A percentile compares a stretch with the other conserved stretches of the same genome.
These are phyloP conservation scores for Mycosphaerella arachidis DNA, from an alignment of 2,329 filamentous ascomycete genomes.

Conservation along the genomic window DNA sequence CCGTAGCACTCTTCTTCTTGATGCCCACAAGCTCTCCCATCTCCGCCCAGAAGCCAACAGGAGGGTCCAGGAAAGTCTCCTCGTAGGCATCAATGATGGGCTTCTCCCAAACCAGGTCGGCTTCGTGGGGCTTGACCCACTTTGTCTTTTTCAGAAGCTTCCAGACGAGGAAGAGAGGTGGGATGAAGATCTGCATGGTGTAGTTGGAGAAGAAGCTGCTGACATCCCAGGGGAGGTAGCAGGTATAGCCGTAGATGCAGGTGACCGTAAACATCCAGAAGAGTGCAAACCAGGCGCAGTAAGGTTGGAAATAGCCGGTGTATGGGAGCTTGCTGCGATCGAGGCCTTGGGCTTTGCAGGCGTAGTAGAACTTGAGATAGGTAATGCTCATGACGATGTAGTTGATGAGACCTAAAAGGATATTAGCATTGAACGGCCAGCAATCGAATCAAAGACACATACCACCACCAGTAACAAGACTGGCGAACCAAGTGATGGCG, in stretches of 20 bases:
- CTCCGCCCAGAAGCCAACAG: constrained; percentile 55
- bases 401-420: constrained; percentile 49
- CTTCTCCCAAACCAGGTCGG: constrained; percentile 54
- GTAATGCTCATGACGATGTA: constrained; percentile 58
- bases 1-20: constrained; percentile 16
- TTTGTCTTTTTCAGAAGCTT: constrained; percentile 59
- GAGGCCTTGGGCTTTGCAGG: constrained; percentile 48
- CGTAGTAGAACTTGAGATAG: constrained; percentile 57
- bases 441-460: constrained; percentile 15
- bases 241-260: constrained; percentile 54
- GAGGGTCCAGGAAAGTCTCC: constrained; percentile 45
- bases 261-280: constrained; percentile 35
- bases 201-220: constrained; percentile 50
- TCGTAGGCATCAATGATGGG: constrained; percentile 58
- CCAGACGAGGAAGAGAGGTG: constrained; percentile 42
- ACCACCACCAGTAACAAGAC: constrained; percentile 54
- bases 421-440: constrained; percentile 1
- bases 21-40: constrained; percentile 45
- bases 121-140: constrained; percentile 37
- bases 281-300: constrained; percentile 42
- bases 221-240: constrained; percentile 45
- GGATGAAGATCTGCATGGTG: constrained; percentile 28
- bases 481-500: constrained; percentile 42
- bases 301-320: constrained; percentile 54
- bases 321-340: constrained; percentile 55